Evolutionary conservation across 2,329 filamentous ascomycete species (phyloP), one percentile per base, ranked within the genome.

Genomic region (Hymenoscyphus occultus): DNA sequence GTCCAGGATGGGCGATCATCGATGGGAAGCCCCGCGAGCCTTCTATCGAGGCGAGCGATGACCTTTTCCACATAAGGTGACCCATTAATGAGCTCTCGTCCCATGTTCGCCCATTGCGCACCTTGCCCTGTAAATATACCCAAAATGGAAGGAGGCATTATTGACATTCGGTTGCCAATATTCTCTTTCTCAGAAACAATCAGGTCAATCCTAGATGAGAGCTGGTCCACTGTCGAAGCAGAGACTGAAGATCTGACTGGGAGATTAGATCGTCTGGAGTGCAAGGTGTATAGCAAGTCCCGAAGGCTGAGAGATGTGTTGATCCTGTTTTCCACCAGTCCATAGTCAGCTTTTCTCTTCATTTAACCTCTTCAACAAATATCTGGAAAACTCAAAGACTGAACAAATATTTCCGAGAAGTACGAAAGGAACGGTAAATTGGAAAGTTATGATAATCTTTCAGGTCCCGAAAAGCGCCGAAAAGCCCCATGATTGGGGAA

Each of bases 21-120:
- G 19, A 14, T 16, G 19, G 64, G 64, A 5, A 66, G 40, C 4
- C 3, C 19, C 7, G 39, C 57, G 5, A 66, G 56, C n/a, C 40
- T 13, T 3, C 28, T 28, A 14, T 32, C 9, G 32, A 39, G 19
- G 19, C 28, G 12, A 60, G 22, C 16, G 59, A 61, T 10, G 2
- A 73, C 60, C n/a, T 67, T 22, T 3, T 67, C 32, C 22, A 31
- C 22, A 10, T 76, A 62, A 0, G 73, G 70, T 59, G 77, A 76
- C 5, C 5, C 5, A 2, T n/a, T 10, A 2, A 74, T 64, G 10
- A 70, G 42, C 1, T 65, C 39, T 19, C 16, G n/a, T 54, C 66
- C 66, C 66, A 68, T 68, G 5, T 31, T 16, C 14, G 56, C 16
- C 61, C 62, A 67, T 31, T 67, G 65, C 9, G 65, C 65, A 32